These are phyloP conservation scores for Polygonum maritimum DNA, from an alignment of 148 eudicot species.

Conservation along the genomic window DNA sequence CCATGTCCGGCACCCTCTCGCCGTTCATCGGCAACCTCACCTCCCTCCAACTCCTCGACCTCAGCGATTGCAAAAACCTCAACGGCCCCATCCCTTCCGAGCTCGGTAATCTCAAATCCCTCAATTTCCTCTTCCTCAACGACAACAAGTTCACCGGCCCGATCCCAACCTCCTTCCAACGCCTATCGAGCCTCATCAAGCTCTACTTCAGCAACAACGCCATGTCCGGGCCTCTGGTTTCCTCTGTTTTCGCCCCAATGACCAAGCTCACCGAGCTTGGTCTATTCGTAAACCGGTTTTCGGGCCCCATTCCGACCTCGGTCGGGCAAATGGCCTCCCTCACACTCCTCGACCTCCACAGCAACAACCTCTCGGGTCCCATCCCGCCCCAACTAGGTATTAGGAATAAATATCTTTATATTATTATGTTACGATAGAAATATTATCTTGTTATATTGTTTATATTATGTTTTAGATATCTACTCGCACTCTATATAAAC, in stretches of 20 bases:
- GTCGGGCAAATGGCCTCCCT: conserved; percentile 30
- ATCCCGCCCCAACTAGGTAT: conserved; percentile 49
- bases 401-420: too few relatives aligned
- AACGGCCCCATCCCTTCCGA: conserved; percentile 51
- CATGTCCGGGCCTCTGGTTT: conserved; percentile 39
- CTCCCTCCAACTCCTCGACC: conserved; percentile 45
- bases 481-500: too few relatives aligned
- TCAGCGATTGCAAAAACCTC: conserved; percentile 43
- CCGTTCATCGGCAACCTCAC: conserved; percentile 63
- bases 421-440: too few relatives aligned
- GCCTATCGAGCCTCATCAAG: conserved; percentile 27
- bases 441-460: too few relatives aligned
- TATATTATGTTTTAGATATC: too few relatives aligned
- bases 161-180: conserved; percentile 43
- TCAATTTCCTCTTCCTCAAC: conserved; percentile 39
- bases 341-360: conserved; percentile 42
- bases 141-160: conserved; percentile 47
- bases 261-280: conserved; percentile 33
- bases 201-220: conserved; percentile 39
- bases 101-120: conserved; percentile 40
- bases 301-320: conserved; percentile 49
- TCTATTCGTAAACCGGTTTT: conserved; percentile 40
- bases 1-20: conserved; percentile 54
- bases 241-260: conserved; percentile 24
- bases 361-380: conserved; percentile 32